Evolutionary conservation across 2,329 filamentous ascomycete species (phyloP).

Genomic region (Lasiodiplodia theobromae): DNA sequence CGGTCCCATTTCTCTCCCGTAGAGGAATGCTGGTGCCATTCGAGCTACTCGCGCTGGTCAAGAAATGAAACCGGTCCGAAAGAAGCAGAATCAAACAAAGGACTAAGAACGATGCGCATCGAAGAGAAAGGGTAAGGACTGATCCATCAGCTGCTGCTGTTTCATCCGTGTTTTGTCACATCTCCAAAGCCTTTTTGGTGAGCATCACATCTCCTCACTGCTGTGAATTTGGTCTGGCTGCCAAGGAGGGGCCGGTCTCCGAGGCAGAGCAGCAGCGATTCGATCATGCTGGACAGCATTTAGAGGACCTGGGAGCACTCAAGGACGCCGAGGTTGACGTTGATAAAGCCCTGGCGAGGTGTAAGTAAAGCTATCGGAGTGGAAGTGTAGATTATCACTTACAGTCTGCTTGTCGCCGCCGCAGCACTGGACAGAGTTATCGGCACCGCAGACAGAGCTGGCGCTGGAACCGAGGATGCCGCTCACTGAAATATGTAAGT

Average conservation of each 20-base stretch:
- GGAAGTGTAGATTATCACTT: neutral
- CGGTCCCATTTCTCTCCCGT: neutral
- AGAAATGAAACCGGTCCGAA: conserved; percentile 1
- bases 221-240: neutral
- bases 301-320: neutral
- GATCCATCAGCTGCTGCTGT: neutral
- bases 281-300: neutral
- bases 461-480: neutral
- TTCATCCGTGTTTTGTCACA: neutral
- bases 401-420: conserved; percentile 32
- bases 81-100: neutral
- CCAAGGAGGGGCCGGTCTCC: neutral
- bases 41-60: neutral
- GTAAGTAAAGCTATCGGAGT: neutral
- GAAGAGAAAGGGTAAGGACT: neutral
- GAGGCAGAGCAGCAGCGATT: neutral
- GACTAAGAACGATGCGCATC: neutral
- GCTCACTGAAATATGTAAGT: neutral
- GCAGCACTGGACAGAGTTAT: conserved; percentile 33
- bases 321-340: neutral
- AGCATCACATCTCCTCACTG: neutral
- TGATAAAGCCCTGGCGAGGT: neutral
- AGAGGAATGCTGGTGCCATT: neutral
- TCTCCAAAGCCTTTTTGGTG: neutral
- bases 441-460: neutral